A percentile compares a stretch with the other conserved stretches of the same genome.
These are phyloP conservation scores for Lanzia echinophila DNA, from an alignment of 2,329 filamentous ascomycete genomes.

Conservation along the genomic window DNA sequence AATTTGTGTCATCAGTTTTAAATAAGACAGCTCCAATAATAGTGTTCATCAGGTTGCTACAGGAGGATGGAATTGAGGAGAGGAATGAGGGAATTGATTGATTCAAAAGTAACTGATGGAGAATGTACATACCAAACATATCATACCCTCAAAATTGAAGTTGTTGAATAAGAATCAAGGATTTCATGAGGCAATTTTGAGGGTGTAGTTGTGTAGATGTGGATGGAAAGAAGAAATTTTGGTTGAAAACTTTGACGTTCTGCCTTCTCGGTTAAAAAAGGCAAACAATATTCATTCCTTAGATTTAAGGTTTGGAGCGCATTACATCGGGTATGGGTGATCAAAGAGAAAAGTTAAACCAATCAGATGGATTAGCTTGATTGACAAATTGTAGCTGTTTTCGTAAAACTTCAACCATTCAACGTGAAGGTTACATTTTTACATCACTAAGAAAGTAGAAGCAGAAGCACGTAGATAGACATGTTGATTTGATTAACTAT, in stretches of 20 bases:
- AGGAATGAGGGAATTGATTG: background rate
- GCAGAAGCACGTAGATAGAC: background rate
- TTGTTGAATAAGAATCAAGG: too few species aligned
- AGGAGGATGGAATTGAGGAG: background rate
- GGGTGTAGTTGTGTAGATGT: background rate
- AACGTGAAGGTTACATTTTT: too few species aligned
- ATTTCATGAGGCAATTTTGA: background rate
- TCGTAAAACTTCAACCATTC: too few species aligned
- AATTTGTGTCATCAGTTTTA: conserved; percentile 18
- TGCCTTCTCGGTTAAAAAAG: too few species aligned
- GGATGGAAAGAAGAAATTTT: background rate
- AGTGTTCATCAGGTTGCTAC: conserved; percentile 18
- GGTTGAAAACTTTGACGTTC: background rate
- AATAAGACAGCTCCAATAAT: conserved; percentile 25
- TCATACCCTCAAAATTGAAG: background rate
- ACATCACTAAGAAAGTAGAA: background rate
- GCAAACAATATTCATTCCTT: too few species aligned
- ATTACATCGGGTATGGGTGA: too few species aligned
- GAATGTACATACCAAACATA: conserved; percentile 6
- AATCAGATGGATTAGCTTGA: too few species aligned
- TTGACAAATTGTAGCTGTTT: too few species aligned
- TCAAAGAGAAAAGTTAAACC: too few species aligned
- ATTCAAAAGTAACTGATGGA: background rate
- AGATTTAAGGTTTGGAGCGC: too few species aligned
- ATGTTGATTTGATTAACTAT: background rate